Evolutionary conservation across 192 early-diverging fungal genomes (phyloP).

Genomic region (Gamsiella multidivaricata): DNA sequence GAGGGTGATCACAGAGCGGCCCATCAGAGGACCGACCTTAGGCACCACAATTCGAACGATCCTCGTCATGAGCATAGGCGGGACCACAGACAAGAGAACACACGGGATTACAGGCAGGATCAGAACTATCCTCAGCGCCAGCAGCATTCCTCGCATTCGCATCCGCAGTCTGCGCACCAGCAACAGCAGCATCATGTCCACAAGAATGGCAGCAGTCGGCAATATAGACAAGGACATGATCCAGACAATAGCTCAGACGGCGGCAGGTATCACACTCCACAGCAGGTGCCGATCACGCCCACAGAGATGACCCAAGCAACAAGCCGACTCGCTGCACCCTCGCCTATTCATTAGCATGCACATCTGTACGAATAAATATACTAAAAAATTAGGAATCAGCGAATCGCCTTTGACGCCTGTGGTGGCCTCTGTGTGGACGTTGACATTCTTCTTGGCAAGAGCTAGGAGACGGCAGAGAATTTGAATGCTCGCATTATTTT

Average conservation of each 20-base stretch:
- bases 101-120: constrained; percentile 36
- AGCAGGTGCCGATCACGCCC: constrained; percentile 41
- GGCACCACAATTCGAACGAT: constrained; percentile 27
- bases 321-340: constrained; percentile 43
- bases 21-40: constrained; percentile 18
- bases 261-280: constrained; percentile 27
- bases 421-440: no score
- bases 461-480: no score
- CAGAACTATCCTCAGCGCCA: constrained; percentile 26
- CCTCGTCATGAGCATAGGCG: constrained; percentile 31
- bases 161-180: constrained; percentile 19
- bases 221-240: constrained; percentile 32
- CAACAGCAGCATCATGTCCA: constrained; percentile 27
- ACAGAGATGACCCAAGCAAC: constrained; percentile 50
- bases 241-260: constrained; percentile 18
- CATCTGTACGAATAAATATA: not conserved
- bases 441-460: no score
- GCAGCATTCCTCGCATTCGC: constrained; percentile 20
- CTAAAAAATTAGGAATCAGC: no score
- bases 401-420: no score
- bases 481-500: no score
- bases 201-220: constrained; percentile 29
- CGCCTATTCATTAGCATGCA: constrained; percentile 41
- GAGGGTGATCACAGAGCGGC: constrained; percentile 29
- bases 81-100: constrained; percentile 38